These are phyloP conservation scores for Ilex aquifolium DNA, from an alignment of 257 asterid species.

Conservation along the genomic window DNA sequence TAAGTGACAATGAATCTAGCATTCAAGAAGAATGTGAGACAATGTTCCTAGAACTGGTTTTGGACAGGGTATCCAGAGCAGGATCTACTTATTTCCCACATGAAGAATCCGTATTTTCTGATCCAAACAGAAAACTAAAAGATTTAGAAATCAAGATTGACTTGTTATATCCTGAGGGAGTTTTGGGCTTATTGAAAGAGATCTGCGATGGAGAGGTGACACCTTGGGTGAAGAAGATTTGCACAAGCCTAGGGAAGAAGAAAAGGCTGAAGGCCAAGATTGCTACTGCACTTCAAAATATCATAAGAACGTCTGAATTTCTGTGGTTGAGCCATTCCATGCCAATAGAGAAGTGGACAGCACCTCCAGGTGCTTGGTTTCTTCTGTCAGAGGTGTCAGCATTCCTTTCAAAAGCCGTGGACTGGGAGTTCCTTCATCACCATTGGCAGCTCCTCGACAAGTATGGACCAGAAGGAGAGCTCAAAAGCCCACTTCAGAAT, in stretches of 20 bases:
- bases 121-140: conserved; percentile 23
- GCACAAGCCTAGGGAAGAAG: conserved; percentile 81
- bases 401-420: conserved; percentile 66
- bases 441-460: conserved; percentile 90
- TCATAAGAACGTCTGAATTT: conserved; percentile 62
- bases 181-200: conserved; percentile 52
- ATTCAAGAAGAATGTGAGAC: conserved; percentile 94
- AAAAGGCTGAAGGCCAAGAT: conserved; percentile 60
- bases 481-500: conserved; percentile 28
- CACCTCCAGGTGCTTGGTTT: conserved; percentile 97
- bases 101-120: conserved; percentile 17
- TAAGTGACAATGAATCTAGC: conserved; percentile 82
- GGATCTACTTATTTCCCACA: conserved; percentile 32
- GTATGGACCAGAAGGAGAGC: conserved; percentile 34
- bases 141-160: conserved; percentile 27
- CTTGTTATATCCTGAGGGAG: conserved; percentile 35
- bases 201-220: conserved; percentile 73
- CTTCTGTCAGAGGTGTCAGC: conserved; percentile 77
- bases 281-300: conserved; percentile 63
- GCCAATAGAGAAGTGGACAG: conserved; percentile 86
- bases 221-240: conserved; percentile 90
- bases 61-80: conserved; percentile 53
- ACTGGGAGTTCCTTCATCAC: conserved; percentile 89
- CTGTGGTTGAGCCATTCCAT: conserved; percentile 46
- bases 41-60: conserved; percentile 73